phyloP scores from a whole-genome alignment of 495 filamentous ascomycete genomes.

The Chaetomium cochliodes region DNA sequence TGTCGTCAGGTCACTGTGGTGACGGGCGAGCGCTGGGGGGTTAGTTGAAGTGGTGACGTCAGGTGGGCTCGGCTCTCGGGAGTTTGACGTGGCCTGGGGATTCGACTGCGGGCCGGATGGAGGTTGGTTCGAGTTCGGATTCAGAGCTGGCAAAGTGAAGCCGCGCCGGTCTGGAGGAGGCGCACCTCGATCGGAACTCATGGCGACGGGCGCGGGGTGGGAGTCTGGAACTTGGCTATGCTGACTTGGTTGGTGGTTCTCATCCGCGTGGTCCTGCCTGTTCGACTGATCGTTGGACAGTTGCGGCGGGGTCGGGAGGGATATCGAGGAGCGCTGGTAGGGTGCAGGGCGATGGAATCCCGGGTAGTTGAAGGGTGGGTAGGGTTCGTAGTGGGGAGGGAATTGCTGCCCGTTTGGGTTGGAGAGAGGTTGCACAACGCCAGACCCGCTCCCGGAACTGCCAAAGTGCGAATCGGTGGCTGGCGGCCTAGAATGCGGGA shows the following conservation, averaged over 20 bases:
- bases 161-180: background rate
- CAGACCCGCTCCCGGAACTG: background rate
- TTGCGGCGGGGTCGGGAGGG: background rate
- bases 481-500: constrained; percentile 6
- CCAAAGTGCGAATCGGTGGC: constrained; percentile 5
- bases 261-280: constrained; percentile 2
- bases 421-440: constrained; percentile 11
- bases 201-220: background rate
- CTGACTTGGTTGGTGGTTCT: constrained; percentile 8
- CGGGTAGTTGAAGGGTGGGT: constrained; percentile 3
- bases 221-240: background rate
- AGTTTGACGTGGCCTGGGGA: constrained; percentile 17
- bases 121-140: background rate
- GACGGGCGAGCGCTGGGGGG: background rate
- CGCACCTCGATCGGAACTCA: constrained; percentile 8
- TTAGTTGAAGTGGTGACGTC: constrained; percentile 1
- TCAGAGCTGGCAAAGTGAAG: constrained; percentile 8
- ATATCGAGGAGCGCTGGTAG: constrained; percentile 5
- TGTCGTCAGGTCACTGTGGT: background rate
- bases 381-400: constrained; percentile 15
- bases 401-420: constrained; percentile 9
- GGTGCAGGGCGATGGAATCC: constrained; percentile 10
- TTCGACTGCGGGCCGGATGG: background rate
- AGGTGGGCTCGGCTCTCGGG: constrained; percentile 24
- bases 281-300: constrained; percentile 1